Evolutionary conservation across 257 asterid genomes (phyloP).

Genomic region (Rhazya stricta): DNA sequence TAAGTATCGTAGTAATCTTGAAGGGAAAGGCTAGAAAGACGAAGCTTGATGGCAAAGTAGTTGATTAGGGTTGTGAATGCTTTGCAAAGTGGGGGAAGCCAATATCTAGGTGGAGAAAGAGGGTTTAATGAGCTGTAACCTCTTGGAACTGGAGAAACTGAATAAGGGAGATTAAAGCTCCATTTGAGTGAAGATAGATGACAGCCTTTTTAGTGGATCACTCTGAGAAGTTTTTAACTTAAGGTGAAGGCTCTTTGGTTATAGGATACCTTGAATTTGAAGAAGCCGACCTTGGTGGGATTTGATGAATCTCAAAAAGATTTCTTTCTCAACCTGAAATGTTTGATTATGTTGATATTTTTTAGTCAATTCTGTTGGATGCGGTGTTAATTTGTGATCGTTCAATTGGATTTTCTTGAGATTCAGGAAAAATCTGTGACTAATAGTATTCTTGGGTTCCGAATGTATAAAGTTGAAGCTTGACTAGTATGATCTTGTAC

Average conservation of each 20-base stretch:
- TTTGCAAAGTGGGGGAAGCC: not conserved
- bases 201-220: not conserved
- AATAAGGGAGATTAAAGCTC: slow-evolving; percentile 1
- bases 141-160: not conserved
- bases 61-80: not conserved
- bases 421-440: not conserved
- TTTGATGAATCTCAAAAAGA: not conserved
- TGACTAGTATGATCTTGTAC: not conserved
- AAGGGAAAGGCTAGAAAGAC: not conserved
- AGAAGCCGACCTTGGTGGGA: not conserved
- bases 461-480: not conserved
- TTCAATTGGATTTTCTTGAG: not conserved
- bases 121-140: not conserved
- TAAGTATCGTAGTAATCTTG: not conserved
- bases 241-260: not conserved
- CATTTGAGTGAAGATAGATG: not conserved
- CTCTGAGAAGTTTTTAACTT: not conserved
- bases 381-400: not conserved
- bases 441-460: not conserved
- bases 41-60: not conserved
- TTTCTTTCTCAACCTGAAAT: not conserved
- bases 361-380: not conserved
- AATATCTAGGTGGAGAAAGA: not conserved
- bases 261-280: not conserved
- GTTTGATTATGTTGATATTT: not conserved